Conservation (phyloP, 2,329 filamentous ascomycete genomes). For the Diaporthe sp. region DNA sequence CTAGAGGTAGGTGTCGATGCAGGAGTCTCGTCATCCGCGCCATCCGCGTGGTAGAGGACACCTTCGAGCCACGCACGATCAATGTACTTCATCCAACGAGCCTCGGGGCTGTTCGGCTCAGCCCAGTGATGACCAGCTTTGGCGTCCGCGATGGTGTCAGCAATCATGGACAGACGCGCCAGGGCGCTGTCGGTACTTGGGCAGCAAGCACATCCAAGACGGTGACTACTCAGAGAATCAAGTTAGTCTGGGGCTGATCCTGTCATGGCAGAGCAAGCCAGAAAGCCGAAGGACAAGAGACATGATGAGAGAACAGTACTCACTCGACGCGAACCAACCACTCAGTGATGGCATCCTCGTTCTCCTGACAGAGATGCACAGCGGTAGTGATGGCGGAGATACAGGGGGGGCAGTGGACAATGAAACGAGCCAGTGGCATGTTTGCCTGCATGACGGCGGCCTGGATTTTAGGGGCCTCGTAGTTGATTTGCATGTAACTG, state of each 20-base stretch:
- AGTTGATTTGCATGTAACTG: slow-evolving; percentile 6
- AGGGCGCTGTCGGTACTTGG: background rate
- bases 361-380: background rate
- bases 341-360: background rate
- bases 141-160: slow-evolving; percentile 30
- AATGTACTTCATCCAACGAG: slow-evolving; percentile 19
- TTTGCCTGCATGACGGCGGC: background rate
- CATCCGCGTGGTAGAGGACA: slow-evolving; percentile 3
- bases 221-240: slow-evolving; percentile 4
- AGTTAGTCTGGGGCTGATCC: background rate
- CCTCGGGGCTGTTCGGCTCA: background rate
- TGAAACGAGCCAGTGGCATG: background rate
- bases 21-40: too few species aligned
- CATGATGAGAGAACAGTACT: background rate
- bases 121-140: slow-evolving; percentile 28
- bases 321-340: slow-evolving; percentile 36
- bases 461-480: background rate
- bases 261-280: background rate
- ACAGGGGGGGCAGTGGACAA: slow-evolving; percentile 36
- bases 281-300: background rate
- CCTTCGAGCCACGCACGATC: slow-evolving; percentile 32
- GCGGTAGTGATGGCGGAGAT: slow-evolving; percentile 28
- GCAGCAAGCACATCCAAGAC: slow-evolving; percentile 28
- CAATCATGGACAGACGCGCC: slow-evolving; percentile 32
- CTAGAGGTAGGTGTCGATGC: background rate